Evolutionary conservation across 306 rosid genomes (phyloP), one percentile per base, ranked within the genome.

Genomic region (Sophora flavescens): DNA sequence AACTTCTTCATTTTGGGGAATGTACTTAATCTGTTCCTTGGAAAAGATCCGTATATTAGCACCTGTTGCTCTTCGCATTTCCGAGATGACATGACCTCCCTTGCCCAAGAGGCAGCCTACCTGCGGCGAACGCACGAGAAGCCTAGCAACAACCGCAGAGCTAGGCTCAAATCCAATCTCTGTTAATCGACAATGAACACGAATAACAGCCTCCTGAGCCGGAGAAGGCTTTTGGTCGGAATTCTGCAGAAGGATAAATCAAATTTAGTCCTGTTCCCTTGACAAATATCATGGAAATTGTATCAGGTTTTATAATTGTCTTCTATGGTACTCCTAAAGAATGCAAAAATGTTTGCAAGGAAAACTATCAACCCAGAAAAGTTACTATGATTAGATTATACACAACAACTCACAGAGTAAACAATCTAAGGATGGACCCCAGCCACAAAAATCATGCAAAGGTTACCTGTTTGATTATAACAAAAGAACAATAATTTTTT

Each of bases 161-260:
- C 90, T 89, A 44, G 89, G 88, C 83, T 93, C 98, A 76, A 85
- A 91, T 48, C 93, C 98, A 82, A 91, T 84, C 83, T 91, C 98
- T 36, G 89, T 88, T 64, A 91, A 85, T 83, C 91, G 89, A 79
- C 84, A 56, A 78, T 91, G 96, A 48, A 88, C 96, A 52, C 98
- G 88, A 39, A 91, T 82, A 83, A 89, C 95, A 82, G 95, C 98
- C 65, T 93, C 98, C 76, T 93, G 98, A 51, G 95, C 82, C 52
- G 98, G 90, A 70, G 97, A 93, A 85, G 81, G 89, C 44, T 89
- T 88, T 75, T 85, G 95, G 66, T 89, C 97, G n/a, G 87, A 79
- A 78, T 75, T 88, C 98, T 91, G 87, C 76, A 80, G 77, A 71
- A 78, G 53, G 61, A 72, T 65, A 76, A 77, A 76, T 60, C 77